phyloP scores from a whole-genome alignment of 305 asterid species.

The Fraxinus greggii region DNA sequence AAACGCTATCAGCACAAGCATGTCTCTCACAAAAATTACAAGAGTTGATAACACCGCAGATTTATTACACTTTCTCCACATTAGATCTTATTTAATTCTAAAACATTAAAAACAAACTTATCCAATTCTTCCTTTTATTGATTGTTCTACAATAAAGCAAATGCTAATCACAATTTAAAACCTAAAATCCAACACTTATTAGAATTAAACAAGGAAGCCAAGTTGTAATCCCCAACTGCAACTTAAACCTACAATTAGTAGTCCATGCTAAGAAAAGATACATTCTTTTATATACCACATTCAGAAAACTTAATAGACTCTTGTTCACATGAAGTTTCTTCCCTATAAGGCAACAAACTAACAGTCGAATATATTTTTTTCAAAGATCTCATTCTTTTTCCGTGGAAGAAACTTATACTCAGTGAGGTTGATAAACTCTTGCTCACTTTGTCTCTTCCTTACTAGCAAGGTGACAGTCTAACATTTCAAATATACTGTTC shows the following conservation, averaged over 20 bases:
- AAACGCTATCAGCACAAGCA: not conserved
- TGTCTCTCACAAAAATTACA: not conserved
- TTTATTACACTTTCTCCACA: not conserved
- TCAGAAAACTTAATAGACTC: not conserved
- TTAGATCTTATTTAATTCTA: not conserved
- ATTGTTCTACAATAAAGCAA: not conserved
- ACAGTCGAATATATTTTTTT: not conserved
- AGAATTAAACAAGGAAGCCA: conserved; percentile 1
- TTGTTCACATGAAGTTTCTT: not conserved
- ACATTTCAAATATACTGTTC: not conserved
- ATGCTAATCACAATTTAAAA: not conserved
- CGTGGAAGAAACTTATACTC: not conserved
- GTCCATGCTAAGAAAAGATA: not conserved
- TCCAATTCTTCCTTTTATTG: not conserved
- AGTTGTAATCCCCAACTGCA: conserved; percentile 1
- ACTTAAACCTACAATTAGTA: not conserved
- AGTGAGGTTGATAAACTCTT: not conserved
- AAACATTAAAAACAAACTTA: not conserved
- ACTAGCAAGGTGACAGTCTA: conserved; percentile 3
- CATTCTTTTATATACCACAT: not conserved
- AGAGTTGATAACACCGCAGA: not conserved
- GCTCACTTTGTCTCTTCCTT: not conserved
- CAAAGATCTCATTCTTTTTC: not conserved
- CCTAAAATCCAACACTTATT: conserved; percentile 7
- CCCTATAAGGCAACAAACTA: not conserved